Evolutionary conservation across 495 filamentous ascomycete genomes (phyloP).

Genomic region (Talaromyces borbonicus): DNA sequence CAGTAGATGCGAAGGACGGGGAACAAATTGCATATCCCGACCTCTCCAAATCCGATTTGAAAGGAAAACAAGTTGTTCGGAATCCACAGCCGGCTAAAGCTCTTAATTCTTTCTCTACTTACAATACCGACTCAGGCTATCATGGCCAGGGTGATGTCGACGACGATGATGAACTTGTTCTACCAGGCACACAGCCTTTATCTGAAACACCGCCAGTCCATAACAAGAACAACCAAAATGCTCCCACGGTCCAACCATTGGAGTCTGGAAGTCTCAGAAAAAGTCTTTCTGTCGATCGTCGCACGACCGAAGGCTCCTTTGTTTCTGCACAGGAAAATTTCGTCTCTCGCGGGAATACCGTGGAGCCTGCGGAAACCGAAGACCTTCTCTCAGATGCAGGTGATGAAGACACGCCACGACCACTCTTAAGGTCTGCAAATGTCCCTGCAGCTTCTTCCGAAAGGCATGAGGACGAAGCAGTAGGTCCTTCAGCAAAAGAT

Average conservation of each 20-base stretch:
- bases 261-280: conserved; percentile 24
- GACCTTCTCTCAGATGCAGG: conserved; percentile 15
- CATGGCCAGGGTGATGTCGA: conserved; percentile 62
- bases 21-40: not conserved
- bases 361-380: conserved; percentile 23
- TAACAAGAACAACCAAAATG: conserved; percentile 24
- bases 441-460: conserved; percentile 11
- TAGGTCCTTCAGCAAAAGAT: conserved; percentile 5
- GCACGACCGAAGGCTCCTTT: conserved; percentile 51
- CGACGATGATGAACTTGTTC: conserved; percentile 26
- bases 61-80: conserved; percentile 5
- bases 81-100: not conserved
- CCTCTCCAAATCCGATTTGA: not conserved
- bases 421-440: conserved; percentile 7
- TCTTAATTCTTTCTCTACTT: conserved; percentile 31
- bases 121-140: conserved; percentile 67
- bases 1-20: too few relatives aligned
- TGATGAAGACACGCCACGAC: conserved; percentile 11
- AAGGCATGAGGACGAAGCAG: conserved; percentile 11
- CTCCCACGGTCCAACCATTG: conserved; percentile 26
- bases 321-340: conserved; percentile 58
- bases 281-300: conserved; percentile 31
- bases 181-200: conserved; percentile 8
- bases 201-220: not conserved
- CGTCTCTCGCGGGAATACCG: conserved; percentile 28